Evolutionary conservation across 2,329 filamentous ascomycete genomes (phyloP).

Genomic region (Ophiostoma himal-ulmi): DNA sequence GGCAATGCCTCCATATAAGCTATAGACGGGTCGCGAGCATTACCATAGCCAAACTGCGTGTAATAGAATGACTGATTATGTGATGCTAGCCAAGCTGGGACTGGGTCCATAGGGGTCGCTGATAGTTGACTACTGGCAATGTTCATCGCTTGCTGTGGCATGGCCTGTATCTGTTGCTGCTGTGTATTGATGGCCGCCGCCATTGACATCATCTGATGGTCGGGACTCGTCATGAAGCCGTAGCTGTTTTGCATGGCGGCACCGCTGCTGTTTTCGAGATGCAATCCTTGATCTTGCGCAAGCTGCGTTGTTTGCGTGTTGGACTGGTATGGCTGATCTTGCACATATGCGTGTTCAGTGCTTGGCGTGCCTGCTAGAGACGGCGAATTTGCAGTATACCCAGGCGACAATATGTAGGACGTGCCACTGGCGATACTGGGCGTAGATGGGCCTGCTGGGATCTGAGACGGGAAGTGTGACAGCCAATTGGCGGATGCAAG

Average conservation of each 20-base stretch:
- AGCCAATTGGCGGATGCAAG: neutral
- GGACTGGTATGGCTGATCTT: neutral
- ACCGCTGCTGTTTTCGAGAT: neutral
- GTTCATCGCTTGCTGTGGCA: neutral
- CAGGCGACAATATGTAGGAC: neutral
- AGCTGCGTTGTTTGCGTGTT: neutral
- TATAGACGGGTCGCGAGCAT: neutral
- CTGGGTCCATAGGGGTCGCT: neutral
- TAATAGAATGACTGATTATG: neutral
- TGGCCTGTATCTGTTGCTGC: neutral
- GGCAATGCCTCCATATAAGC: neutral
- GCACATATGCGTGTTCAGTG: neutral
- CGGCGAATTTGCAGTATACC: neutral
- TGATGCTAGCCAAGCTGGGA: neutral
- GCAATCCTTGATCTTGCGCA: neutral
- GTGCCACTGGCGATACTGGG: neutral
- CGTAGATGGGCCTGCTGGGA: neutral
- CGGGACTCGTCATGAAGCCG: neutral
- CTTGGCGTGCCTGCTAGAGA: neutral
- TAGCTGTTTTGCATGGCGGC: neutral
- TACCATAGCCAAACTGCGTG: neutral
- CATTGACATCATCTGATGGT: conserved; percentile 7
- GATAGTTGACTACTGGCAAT: neutral
- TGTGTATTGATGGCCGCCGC: neutral
- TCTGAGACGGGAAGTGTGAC: neutral